Percentiles rank a stretch among this genome's conserved stretches.
Conservation (phyloP, 2,329 filamentous ascomycete genomes). For the Trematosphaeria pertusa region DNA sequence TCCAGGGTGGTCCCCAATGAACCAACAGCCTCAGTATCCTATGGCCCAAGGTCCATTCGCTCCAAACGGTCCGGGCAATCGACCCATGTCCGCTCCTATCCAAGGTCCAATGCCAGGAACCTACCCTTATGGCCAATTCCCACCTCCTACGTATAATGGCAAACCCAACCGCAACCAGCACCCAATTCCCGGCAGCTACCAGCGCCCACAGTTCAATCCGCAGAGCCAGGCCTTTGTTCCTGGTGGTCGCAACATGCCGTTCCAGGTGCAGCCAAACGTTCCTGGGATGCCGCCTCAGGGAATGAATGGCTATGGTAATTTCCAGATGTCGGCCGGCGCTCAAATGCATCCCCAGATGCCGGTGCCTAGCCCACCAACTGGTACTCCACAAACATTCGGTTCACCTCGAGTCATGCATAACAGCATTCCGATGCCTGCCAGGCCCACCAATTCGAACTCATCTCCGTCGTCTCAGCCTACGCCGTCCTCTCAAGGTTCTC, state of each 20-base stretch:
- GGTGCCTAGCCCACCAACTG: slow-evolving; percentile 35
- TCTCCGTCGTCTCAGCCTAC: slow-evolving; percentile 27
- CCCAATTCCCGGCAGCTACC: slow-evolving; percentile 83
- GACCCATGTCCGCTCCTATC: slow-evolving; percentile 45
- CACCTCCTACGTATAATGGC: slow-evolving; percentile 63
- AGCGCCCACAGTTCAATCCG: slow-evolving; percentile 87
- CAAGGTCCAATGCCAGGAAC: slow-evolving; percentile 49
- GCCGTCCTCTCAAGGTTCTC: slow-evolving; percentile 24
- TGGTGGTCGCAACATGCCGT: slow-evolving; percentile 52
- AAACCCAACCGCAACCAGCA: slow-evolving; percentile 78
- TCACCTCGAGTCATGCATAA: slow-evolving; percentile 37
- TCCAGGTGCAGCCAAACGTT: slow-evolving; percentile 42
- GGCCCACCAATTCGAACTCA: slow-evolving; percentile 19
- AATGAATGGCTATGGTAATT: slow-evolving; percentile 39
- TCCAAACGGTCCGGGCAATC: slow-evolving; percentile 34
- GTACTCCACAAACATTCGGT: slow-evolving; percentile 36
- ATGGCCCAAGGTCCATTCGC: slow-evolving; percentile 34
- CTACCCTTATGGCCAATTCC: slow-evolving; percentile 82
- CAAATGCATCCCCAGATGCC: slow-evolving; percentile 35
- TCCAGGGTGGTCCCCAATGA: slow-evolving; percentile 41
- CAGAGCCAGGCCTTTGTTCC: slow-evolving; percentile 94
- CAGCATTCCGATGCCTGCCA: slow-evolving; percentile 24
- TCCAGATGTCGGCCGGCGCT: slow-evolving; percentile 29
- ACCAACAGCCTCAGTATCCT: slow-evolving; percentile 37
- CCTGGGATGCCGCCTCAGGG: slow-evolving; percentile 37